A percentile compares a stretch with the other conserved stretches of the same genome.
These are phyloP conservation scores for Dryadomyces sulphureus DNA, from an alignment of 2,329 filamentous ascomycete species.

Conservation along the genomic window DNA sequence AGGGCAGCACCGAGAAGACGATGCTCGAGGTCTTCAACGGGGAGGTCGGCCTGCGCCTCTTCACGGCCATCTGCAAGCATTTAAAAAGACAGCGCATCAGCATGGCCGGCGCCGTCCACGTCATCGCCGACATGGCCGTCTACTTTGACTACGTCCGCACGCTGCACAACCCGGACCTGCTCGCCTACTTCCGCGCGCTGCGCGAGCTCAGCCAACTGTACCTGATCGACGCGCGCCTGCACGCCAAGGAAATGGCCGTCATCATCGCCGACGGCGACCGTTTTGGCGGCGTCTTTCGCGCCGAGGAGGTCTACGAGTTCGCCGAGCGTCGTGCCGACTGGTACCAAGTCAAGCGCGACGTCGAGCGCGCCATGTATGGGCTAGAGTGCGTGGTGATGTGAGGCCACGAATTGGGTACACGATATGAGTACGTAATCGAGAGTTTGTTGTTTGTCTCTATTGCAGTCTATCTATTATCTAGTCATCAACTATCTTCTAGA, in stretches of 20 bases:
- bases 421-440: not conserved
- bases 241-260: slow-evolving; percentile 87
- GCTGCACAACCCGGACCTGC: slow-evolving; percentile 67
- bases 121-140: slow-evolving; percentile 93
- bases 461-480: not conserved
- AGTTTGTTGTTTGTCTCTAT: not conserved
- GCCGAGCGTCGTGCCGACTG: slow-evolving; percentile 88
- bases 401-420: not conserved
- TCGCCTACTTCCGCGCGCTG: slow-evolving; percentile 82
- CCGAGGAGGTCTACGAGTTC: slow-evolving; percentile 96
- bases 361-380: slow-evolving; percentile 95
- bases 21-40: slow-evolving; percentile 98
- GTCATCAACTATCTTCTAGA: no score
- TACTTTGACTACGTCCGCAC: slow-evolving; percentile 77
- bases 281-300: slow-evolving; percentile 82
- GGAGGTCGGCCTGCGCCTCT: slow-evolving; percentile 86
- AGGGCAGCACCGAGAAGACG: slow-evolving; percentile 91
- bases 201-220: slow-evolving; percentile 92
- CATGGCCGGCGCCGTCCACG: slow-evolving; percentile 73
- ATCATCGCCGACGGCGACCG: slow-evolving; percentile 86
- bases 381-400: slow-evolving; percentile 80
- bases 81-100: slow-evolving; percentile 90
- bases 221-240: slow-evolving; percentile 70
- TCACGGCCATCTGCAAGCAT: slow-evolving; percentile 88
- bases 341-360: slow-evolving; percentile 76